Conservation (phyloP, 2,329 filamentous ascomycete genomes). For the Pseudovirgaria hyperparasitica region DNA sequence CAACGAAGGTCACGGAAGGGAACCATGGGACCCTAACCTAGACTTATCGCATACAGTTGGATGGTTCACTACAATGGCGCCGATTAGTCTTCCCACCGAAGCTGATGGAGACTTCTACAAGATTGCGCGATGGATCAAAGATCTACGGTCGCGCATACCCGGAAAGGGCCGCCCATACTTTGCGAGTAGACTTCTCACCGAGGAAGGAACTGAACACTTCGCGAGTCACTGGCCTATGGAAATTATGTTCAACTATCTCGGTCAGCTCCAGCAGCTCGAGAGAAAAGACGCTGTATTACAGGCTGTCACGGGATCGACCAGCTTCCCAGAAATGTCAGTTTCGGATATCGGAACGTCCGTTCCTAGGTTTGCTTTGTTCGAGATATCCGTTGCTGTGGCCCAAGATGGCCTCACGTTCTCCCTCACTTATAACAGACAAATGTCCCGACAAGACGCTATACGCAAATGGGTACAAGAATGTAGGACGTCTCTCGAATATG, state of each 20-base stretch:
- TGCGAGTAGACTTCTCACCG: conserved; percentile 13
- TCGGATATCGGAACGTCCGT: conserved; percentile 15
- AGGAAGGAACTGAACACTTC: conserved; percentile 14
- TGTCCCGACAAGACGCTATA: conserved; percentile 17
- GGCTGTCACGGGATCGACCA: conserved; percentile 7
- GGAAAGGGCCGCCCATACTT: conserved; percentile 21
- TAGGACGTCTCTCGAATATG: conserved; percentile 15
- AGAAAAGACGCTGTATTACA: conserved; percentile 16
- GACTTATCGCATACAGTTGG: conserved; percentile 38
- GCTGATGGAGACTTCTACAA: conserved; percentile 17
- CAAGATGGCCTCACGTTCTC: conserved; percentile 19
- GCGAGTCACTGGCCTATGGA: conserved; percentile 20
- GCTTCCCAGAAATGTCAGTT: conserved; percentile 9
- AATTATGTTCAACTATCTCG: conserved; percentile 20
- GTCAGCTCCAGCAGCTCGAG: conserved; percentile 17
- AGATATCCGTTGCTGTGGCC: conserved; percentile 16
- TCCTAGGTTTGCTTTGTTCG: conserved; percentile 18
- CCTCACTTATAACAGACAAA: conserved; percentile 18
- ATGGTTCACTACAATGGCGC: conserved; percentile 35
- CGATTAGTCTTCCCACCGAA: conserved; percentile 15
- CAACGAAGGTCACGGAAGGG: conserved; percentile 37
- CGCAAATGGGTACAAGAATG: conserved; percentile 17
- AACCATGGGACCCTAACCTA: conserved; percentile 31
- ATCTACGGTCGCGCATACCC: conserved; percentile 16
- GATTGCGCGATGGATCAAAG: conserved; percentile 21